Evolutionary conservation across 306 rosid genomes (phyloP).

Genomic region (Herpetospermum pedunculosum): DNA sequence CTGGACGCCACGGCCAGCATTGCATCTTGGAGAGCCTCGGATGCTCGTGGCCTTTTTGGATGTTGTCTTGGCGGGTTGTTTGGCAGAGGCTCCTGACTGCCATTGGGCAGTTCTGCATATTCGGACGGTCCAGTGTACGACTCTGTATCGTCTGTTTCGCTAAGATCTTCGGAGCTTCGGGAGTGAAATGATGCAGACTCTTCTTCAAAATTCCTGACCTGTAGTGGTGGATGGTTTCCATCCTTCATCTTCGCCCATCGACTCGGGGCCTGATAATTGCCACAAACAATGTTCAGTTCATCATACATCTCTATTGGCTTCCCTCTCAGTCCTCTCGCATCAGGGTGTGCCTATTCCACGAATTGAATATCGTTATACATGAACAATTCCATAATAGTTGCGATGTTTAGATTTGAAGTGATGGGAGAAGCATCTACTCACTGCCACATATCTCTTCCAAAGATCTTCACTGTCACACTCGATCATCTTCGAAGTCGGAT

Average conservation of each 20-base stretch:
- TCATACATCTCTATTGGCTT: constrained; percentile 75
- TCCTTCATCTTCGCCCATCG: constrained; percentile 57
- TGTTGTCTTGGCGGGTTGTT: constrained; percentile 35
- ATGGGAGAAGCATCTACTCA: constrained; percentile 19
- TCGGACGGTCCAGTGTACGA: constrained; percentile 47
- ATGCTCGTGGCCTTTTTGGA: constrained; percentile 43
- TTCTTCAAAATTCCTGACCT: constrained; percentile 38
- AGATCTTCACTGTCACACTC: constrained; percentile 52
- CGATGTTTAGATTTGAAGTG: background rate
- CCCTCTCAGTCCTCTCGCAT: constrained; percentile 52
- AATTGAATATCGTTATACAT: constrained; percentile 14
- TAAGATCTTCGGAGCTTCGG: constrained; percentile 43
- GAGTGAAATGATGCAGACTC: constrained; percentile 59
- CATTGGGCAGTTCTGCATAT: constrained; percentile 46
- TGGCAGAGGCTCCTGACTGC: constrained; percentile 42
- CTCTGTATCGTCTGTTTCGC: constrained; percentile 63
- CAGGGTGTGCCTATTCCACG: constrained; percentile 54
- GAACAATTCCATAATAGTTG: background rate
- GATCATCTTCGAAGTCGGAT: constrained; percentile 46
- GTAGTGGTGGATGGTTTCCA: constrained; percentile 25
- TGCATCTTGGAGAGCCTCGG: constrained; percentile 61
- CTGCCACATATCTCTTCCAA: constrained; percentile 63
- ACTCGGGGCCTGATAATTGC: constrained; percentile 67
- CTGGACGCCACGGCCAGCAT: constrained; percentile 57
- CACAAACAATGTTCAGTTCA: constrained; percentile 74